phyloP scores from a whole-genome alignment of 352 stramenopile genomes.

The Globisporangium middletonii region DNA sequence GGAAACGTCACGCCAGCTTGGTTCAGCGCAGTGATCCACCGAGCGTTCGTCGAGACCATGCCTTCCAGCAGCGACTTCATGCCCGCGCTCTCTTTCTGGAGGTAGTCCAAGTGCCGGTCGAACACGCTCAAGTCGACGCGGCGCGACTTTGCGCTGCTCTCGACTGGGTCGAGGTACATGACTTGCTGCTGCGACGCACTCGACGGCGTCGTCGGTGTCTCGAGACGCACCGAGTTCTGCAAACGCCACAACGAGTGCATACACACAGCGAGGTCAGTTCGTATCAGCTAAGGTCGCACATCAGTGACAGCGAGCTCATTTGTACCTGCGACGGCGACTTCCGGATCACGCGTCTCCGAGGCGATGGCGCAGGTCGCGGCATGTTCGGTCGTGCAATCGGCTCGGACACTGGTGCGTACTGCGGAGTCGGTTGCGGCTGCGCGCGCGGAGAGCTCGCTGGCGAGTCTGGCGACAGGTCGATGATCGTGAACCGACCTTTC shows the following conservation, averaged over 20 bases:
- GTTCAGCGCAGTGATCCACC: conserved; percentile 59
- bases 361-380: conserved; percentile 20
- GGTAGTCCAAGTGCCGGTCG: conserved; percentile 59
- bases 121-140: conserved; percentile 43
- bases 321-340: conserved; percentile 6
- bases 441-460: conserved; percentile 18
- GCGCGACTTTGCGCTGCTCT: conserved; percentile 15
- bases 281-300: not conserved
- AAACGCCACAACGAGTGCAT: not conserved
- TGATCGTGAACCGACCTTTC: conserved; percentile 78
- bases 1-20: conserved; percentile 14
- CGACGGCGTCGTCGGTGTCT: conserved; percentile 7
- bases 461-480: conserved; percentile 65
- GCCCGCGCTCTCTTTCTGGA: conserved; percentile 60
- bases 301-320: not conserved
- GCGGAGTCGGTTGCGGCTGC: not conserved
- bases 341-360: conserved; percentile 10
- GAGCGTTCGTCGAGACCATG: conserved; percentile 68
- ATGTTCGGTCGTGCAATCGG: conserved; percentile 4
- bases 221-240: conserved; percentile 17
- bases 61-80: conserved; percentile 62
- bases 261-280: not conserved
- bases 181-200: conserved; percentile 5
- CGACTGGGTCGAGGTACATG: conserved; percentile 9
- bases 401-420: conserved; percentile 5